Evolutionary conservation across 2,329 filamentous ascomycete species (phyloP).

Genomic region (Cryphonectria nitschkei): DNA sequence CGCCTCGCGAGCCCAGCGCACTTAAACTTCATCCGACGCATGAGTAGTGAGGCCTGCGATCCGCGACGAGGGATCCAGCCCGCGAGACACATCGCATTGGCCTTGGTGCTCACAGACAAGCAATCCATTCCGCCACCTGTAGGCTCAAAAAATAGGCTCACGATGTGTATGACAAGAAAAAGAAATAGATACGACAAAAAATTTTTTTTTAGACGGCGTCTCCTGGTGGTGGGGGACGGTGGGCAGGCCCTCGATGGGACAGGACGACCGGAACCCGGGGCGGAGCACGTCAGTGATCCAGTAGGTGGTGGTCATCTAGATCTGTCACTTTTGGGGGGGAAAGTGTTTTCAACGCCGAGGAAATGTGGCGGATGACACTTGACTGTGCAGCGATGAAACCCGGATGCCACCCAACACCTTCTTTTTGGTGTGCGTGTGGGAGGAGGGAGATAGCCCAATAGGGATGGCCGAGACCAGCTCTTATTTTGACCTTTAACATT

Average conservation of each 20-base stretch:
- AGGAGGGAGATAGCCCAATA: not conserved
- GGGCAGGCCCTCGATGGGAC: not conserved
- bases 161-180: not conserved
- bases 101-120: not conserved
- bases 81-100: not conserved
- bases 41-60: not conserved
- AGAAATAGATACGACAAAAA: not conserved
- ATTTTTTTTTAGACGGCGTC: no score
- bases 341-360: not conserved
- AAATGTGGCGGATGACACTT: constrained; percentile 11
- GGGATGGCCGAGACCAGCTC: not conserved
- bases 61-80: not conserved
- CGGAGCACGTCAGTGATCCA: not conserved
- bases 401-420: constrained; percentile 13
- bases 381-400: not conserved
- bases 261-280: constrained; percentile 8
- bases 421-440: not conserved
- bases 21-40: not conserved
- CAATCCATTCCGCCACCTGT: not conserved
- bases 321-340: not conserved
- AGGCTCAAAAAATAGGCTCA: not conserved
- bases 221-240: not conserved
- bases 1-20: not conserved
- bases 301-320: not conserved
- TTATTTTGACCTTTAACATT: no score